Conservation (phyloP, 148 eudicot genomes). For the Vaccinium darrowii region DNA sequence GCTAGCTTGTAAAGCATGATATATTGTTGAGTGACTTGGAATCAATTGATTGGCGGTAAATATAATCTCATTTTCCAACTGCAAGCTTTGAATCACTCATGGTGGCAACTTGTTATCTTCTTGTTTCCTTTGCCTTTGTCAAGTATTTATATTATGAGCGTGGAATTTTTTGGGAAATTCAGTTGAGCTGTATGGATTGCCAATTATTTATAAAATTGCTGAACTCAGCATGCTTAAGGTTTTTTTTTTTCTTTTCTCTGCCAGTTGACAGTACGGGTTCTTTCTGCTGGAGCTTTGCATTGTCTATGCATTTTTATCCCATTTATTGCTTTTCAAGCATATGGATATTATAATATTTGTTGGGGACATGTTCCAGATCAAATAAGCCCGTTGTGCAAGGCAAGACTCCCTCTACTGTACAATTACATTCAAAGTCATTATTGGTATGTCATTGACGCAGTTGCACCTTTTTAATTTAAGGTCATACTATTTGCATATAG, state of each 20-base stretch:
- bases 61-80: neutral
- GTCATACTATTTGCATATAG: neutral
- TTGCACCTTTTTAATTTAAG: neutral
- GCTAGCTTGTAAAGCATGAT: neutral
- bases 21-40: neutral
- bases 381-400: slow-evolving; percentile 89
- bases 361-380: slow-evolving; percentile 45
- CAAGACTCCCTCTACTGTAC: slow-evolving; percentile 74
- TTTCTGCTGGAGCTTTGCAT: slow-evolving; percentile 54
- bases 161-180: neutral
- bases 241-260: neutral
- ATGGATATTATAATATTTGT: slow-evolving; percentile 82
- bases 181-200: neutral
- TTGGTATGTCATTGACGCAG: slow-evolving; percentile 56
- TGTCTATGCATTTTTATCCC: slow-evolving; percentile 61
- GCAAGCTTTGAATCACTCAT: neutral
- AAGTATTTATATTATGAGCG: neutral
- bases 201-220: neutral
- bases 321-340: slow-evolving; percentile 80
- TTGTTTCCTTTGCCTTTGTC: neutral
- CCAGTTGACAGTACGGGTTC: slow-evolving; percentile 59
- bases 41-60: neutral
- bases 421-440: slow-evolving; percentile 88
- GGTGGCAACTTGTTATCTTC: neutral
- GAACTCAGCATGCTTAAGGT: neutral